Percentiles rank a stretch among this genome's conserved stretches.
phyloP scores from a whole-genome alignment of 2,329 filamentous ascomycete species.

The Raffaelea deltoideospora region DNA sequence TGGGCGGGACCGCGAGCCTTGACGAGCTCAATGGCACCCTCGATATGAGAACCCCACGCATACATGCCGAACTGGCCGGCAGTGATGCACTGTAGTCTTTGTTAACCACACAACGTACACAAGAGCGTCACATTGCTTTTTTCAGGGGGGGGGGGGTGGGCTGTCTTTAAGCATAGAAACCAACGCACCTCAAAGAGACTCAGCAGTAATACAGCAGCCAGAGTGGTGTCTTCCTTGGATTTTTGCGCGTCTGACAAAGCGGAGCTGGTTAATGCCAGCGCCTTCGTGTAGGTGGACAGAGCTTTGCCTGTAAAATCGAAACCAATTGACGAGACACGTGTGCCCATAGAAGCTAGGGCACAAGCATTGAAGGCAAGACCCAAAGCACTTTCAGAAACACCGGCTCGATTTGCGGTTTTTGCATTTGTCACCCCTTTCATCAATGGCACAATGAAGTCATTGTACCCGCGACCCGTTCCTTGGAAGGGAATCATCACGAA shows the following conservation, averaged over 20 bases:
- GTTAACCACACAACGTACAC: not conserved
- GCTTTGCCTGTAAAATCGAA: slow-evolving; percentile 24
- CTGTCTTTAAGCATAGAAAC: too few species aligned
- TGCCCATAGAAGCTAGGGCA: slow-evolving; percentile 40
- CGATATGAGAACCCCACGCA: slow-evolving; percentile 49
- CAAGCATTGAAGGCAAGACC: slow-evolving; percentile 44
- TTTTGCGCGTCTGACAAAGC: slow-evolving; percentile 35
- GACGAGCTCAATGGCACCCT: slow-evolving; percentile 46
- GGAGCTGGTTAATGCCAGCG: slow-evolving; percentile 34
- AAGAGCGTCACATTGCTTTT: not conserved
- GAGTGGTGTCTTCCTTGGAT: slow-evolving; percentile 38
- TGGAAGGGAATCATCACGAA: slow-evolving; percentile 39
- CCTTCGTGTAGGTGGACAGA: slow-evolving; percentile 37
- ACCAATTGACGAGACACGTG: slow-evolving; percentile 24
- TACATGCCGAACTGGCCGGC: slow-evolving; percentile 36
- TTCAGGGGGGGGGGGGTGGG: slow-evolving; percentile 4
- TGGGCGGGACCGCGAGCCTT: slow-evolving; percentile 41
- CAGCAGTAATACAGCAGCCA: slow-evolving; percentile 44
- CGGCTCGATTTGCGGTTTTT: not conserved
- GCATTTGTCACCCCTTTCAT: slow-evolving; percentile 13
- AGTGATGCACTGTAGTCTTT: slow-evolving; percentile 28
- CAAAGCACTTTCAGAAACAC: slow-evolving; percentile 16
- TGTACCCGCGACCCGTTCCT: slow-evolving; percentile 36
- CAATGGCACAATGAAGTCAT: slow-evolving; percentile 44
- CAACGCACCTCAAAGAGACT: slow-evolving; percentile 40